Percentiles rank a stretch among this genome's conserved stretches.
Conservation (phyloP, 305 asterid genomes). For the Monarda citriodora region DNA sequence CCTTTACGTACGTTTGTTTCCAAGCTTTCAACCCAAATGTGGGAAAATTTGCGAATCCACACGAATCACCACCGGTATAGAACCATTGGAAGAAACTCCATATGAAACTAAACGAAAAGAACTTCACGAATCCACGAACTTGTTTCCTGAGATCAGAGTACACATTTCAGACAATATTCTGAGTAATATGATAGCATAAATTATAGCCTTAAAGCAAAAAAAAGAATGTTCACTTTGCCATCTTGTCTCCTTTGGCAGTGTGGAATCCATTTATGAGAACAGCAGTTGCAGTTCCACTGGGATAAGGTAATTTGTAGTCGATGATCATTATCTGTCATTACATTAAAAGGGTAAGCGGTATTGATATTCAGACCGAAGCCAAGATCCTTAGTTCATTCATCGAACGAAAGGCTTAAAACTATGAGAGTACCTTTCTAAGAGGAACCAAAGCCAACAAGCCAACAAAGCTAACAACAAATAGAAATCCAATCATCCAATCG, state of each 20-base stretch:
- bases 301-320: slow-evolving; percentile 75
- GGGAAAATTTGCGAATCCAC: slow-evolving; percentile 58
- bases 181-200: no score
- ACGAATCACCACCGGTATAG: slow-evolving; percentile 48
- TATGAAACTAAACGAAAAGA: slow-evolving; percentile 54
- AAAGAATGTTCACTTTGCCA: slow-evolving; percentile 56
- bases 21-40: slow-evolving; percentile 64
- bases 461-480: slow-evolving; percentile 81
- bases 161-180: neutral
- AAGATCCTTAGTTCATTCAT: neutral
- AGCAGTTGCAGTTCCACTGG: slow-evolving; percentile 97
- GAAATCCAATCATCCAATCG: slow-evolving; percentile 93
- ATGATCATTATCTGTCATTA: slow-evolving; percentile 77
- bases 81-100: slow-evolving; percentile 80
- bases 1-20: slow-evolving; percentile 44
- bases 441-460: slow-evolving; percentile 93
- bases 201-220: slow-evolving; percentile 4
- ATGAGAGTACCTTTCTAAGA: slow-evolving; percentile 67
- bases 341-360: neutral
- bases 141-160: slow-evolving; percentile 44
- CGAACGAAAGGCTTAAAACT: neutral
- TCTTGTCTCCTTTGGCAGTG: slow-evolving; percentile 66
- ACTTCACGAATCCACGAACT: slow-evolving; percentile 51
- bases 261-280: slow-evolving; percentile 95
- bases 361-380: neutral